Conservation (phyloP, 2,329 filamentous ascomycete species). For the Aspergillus flavus region DNA sequence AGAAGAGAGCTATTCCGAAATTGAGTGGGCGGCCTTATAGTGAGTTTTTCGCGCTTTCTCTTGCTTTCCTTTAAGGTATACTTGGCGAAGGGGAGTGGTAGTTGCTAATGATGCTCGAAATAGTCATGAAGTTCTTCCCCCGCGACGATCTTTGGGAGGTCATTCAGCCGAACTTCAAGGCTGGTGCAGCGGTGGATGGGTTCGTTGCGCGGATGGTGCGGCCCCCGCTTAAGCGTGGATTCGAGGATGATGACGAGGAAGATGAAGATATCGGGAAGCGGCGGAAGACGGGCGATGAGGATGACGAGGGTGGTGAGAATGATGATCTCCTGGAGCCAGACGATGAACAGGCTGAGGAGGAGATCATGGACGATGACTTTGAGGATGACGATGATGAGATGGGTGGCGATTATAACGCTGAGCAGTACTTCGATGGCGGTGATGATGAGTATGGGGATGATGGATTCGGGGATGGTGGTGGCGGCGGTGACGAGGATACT, state of each 20-base stretch:
- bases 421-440: conserved; percentile 66
- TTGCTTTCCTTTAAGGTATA: neutral
- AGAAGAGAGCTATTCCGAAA: conserved; percentile 57
- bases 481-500: conserved; percentile 53
- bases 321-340: conserved; percentile 44
- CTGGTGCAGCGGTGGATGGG: conserved; percentile 34
- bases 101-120: neutral
- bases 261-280: conserved; percentile 38
- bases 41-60: conserved; percentile 37
- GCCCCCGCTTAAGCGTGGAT: conserved; percentile 38
- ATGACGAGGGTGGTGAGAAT: conserved; percentile 34
- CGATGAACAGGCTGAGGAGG: conserved; percentile 52
- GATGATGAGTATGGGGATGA: conserved; percentile 58
- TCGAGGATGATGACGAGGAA: conserved; percentile 49
- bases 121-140: conserved; percentile 62
- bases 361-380: conserved; percentile 61
- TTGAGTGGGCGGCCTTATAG: conserved; percentile 58
- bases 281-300: conserved; percentile 34
- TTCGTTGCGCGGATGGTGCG: conserved; percentile 25
- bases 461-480: conserved; percentile 57
- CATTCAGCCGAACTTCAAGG: conserved; percentile 52
- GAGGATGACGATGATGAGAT: conserved; percentile 62
- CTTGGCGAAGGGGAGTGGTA: no score
- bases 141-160: conserved; percentile 56
- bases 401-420: conserved; percentile 65